Conservation (phyloP, 2,329 filamentous ascomycete species). For the Sporothrix globosa region DNA sequence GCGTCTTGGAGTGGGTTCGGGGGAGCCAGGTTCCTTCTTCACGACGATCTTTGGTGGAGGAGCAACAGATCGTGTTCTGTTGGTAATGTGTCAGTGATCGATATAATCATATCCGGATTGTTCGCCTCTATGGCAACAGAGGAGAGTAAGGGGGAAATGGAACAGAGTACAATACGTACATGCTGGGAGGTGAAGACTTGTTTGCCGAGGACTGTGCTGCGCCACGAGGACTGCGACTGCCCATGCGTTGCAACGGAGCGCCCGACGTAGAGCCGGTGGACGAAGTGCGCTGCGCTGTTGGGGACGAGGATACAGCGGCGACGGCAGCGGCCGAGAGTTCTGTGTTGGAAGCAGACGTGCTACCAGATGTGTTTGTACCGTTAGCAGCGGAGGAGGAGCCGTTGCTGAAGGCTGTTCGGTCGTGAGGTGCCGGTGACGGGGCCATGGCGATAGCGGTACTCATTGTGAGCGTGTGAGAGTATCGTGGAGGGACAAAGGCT, state of each 20-base stretch:
- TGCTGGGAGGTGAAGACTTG: constrained; percentile 62
- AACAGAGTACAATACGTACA: constrained; percentile 52
- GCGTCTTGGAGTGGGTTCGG: constrained; percentile 74
- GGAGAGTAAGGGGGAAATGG: neutral
- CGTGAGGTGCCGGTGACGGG: constrained; percentile 68
- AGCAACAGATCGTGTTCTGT: constrained; percentile 57
- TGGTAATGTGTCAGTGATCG: neutral
- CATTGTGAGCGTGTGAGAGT: constrained; percentile 52
- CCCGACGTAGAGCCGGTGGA: constrained; percentile 48
- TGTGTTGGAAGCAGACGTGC: constrained; percentile 40
- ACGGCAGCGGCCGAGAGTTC: constrained; percentile 50
- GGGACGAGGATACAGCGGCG: constrained; percentile 44
- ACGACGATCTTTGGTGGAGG: constrained; percentile 80
- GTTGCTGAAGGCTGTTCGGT: constrained; percentile 59
- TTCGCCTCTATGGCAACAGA: neutral
- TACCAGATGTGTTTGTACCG: constrained; percentile 13
- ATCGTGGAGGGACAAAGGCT: neutral
- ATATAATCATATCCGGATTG: too few species aligned
- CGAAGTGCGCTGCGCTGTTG: constrained; percentile 51
- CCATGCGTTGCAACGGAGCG: constrained; percentile 52
- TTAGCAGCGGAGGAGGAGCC: constrained; percentile 17
- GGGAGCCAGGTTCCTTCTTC: constrained; percentile 94
- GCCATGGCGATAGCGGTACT: constrained; percentile 70
- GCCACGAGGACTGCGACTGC: constrained; percentile 59
- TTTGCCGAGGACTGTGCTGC: constrained; percentile 44